phyloP scores from a whole-genome alignment of 225 moss, liverwort and hornwort species.

The Sphagnum contortum region DNA sequence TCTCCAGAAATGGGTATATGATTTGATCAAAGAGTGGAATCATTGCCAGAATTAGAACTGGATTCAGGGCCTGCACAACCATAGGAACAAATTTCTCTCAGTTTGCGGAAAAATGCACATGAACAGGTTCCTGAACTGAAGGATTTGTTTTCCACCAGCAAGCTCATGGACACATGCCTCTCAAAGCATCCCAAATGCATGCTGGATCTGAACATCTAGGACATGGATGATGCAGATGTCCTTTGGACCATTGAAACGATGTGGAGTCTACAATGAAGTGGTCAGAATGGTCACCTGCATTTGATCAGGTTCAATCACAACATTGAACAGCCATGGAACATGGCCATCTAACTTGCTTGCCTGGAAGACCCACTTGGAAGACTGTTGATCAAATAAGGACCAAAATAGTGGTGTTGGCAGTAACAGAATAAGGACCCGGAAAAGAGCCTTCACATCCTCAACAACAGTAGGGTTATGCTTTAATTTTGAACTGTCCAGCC shows the following conservation, averaged over 20 bases:
- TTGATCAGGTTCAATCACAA: conserved; percentile 76
- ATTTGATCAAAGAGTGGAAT: conserved; percentile 79
- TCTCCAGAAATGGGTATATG: conserved; percentile 81
- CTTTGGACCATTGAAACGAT: no score
- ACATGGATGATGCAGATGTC: no score
- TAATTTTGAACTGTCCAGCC: conserved; percentile 74
- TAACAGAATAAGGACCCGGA: conserved; percentile 68
- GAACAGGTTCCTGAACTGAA: no score
- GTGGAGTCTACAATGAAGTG: no score
- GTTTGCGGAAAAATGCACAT: no score
- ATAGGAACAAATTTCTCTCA: no score
- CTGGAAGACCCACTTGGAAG: conserved; percentile 97
- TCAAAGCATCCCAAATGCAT: no score
- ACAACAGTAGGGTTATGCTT: conserved; percentile 47
- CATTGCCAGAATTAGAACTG: conserved; percentile 65
- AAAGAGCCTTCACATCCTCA: conserved; percentile 73
- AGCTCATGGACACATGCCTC: no score
- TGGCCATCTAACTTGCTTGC: conserved; percentile 47
- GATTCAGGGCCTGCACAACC: conserved; percentile 68
- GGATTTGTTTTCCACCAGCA: no score
- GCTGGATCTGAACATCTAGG: no score
- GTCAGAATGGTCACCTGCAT: conserved; percentile 57
- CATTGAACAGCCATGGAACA: conserved; percentile 53
- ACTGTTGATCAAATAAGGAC: conserved; percentile 87
- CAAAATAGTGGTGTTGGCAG: conserved; percentile 86